Percentiles rank a stretch among this genome's conserved stretches.
These are phyloP conservation scores for Neopestalotiopsis sp. DNA, from an alignment of 2,329 filamentous ascomycete genomes.

Conservation along the genomic window DNA sequence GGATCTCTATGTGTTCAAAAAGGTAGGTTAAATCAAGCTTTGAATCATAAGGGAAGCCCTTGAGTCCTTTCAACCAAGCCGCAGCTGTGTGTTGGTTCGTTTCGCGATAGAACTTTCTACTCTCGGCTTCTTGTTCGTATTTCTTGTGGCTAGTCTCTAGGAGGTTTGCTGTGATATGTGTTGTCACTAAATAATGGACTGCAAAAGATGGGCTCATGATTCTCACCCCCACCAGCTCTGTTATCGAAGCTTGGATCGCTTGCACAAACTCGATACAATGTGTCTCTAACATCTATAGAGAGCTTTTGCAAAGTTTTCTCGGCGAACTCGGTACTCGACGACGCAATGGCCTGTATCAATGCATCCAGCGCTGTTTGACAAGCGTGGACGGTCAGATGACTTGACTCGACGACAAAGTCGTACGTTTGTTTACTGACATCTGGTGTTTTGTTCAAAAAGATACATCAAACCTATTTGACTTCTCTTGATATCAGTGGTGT, in stretches of 20 bases:
- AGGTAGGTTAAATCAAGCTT: constrained; percentile 17
- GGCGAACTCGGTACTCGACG: not conserved
- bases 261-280: constrained; percentile 17
- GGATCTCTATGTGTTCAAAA: constrained; percentile 5
- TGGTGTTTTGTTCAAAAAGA: not conserved
- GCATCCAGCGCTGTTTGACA: not conserved
- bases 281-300: constrained; percentile 1
- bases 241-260: constrained; percentile 20
- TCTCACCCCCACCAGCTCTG: not conserved
- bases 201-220: not conserved
- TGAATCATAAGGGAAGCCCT: constrained; percentile 10
- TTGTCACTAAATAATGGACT: not conserved
- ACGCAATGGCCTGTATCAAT: not conserved
- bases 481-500: not conserved
- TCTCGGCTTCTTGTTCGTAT: not conserved
- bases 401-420: not conserved
- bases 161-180: not conserved
- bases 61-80: constrained; percentile 1
- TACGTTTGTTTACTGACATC: not conserved
- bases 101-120: not conserved
- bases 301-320: not conserved
- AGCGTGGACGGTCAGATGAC: not conserved
- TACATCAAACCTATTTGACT: not conserved
- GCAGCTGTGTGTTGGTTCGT: not conserved
- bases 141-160: not conserved